A percentile compares a stretch with the other conserved stretches of the same genome.
Conservation (phyloP, 1,284 basidiomycete species). For the Phellopilus nigrolimitatus region DNA sequence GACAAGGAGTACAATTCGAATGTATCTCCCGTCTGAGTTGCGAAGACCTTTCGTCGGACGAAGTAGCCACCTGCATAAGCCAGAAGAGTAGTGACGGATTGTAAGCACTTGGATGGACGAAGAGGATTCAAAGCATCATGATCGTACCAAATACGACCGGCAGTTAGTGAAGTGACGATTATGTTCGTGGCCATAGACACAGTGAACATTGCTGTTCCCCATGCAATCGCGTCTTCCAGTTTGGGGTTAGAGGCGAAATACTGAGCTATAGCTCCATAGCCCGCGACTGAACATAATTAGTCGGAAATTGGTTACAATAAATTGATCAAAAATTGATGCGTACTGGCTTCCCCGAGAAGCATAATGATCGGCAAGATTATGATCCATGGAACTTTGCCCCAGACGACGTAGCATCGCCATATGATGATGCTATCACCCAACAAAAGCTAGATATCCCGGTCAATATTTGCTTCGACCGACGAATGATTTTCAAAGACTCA, state of each 20-base stretch:
- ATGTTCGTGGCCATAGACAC: conserved; percentile 2
- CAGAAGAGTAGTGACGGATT: no score
- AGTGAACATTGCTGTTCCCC: conserved; percentile 5
- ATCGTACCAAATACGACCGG: conserved; percentile 4
- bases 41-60: background rate
- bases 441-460: background rate
- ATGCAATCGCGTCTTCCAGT: background rate
- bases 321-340: background rate
- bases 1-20: conserved; percentile 1
- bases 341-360: background rate
- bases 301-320: background rate
- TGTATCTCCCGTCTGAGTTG: background rate
- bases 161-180: background rate
- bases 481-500: no score
- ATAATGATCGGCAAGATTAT: background rate
- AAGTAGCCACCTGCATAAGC: background rate
- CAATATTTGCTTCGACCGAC: background rate
- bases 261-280: background rate
- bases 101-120: no score
- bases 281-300: no score
- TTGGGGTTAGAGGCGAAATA: background rate
- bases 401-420: conserved; percentile 5
- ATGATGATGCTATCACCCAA: conserved; percentile 3
- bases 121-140: background rate
- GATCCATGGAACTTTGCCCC: background rate